Conservation (phyloP, 768 basidiomycete species). For the Suillus brevipes region DNA sequence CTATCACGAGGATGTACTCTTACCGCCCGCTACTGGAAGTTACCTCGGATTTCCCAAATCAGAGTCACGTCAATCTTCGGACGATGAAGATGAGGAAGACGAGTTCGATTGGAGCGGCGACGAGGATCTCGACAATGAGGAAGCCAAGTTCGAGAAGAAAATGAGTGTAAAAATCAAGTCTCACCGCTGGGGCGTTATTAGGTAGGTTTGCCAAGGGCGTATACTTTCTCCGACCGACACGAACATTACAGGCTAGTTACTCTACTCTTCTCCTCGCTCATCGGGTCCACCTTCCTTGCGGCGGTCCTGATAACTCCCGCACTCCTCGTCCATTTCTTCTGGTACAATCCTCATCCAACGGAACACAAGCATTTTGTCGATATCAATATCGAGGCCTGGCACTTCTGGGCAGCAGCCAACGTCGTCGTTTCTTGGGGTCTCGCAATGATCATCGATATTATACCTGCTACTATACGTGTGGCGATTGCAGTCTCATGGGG, state of each 20-base stretch:
- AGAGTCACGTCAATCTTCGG: slow-evolving; percentile 45
- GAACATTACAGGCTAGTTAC: slow-evolving; percentile 49
- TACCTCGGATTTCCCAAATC: slow-evolving; percentile 32
- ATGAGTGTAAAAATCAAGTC: slow-evolving; percentile 51
- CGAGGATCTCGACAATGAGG: slow-evolving; percentile 71
- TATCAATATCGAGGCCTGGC: slow-evolving; percentile 72
- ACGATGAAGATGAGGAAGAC: slow-evolving; percentile 53
- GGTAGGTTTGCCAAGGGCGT: slow-evolving; percentile 37
- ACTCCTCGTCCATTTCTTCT: slow-evolving; percentile 66
- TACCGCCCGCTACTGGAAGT: slow-evolving; percentile 23
- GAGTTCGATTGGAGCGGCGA: slow-evolving; percentile 81
- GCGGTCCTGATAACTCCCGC: slow-evolving; percentile 60
- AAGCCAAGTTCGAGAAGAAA: slow-evolving; percentile 61
- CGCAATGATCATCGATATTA: slow-evolving; percentile 67
- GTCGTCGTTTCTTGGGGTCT: slow-evolving; percentile 78
- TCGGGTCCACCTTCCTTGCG: slow-evolving; percentile 70
- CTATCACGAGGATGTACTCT: slow-evolving; percentile 46
- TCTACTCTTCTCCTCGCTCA: slow-evolving; percentile 67
- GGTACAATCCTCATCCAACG: slow-evolving; percentile 62
- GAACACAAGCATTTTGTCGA: slow-evolving; percentile 58
- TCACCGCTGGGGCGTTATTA: slow-evolving; percentile 52
- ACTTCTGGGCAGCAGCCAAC: slow-evolving; percentile 81
- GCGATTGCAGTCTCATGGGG: slow-evolving; percentile 68
- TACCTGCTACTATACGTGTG: slow-evolving; percentile 55
- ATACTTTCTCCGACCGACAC: not conserved